Evolutionary conservation across 169 alveolate species (phyloP).

Genomic region (Perkinsus olseni): DNA sequence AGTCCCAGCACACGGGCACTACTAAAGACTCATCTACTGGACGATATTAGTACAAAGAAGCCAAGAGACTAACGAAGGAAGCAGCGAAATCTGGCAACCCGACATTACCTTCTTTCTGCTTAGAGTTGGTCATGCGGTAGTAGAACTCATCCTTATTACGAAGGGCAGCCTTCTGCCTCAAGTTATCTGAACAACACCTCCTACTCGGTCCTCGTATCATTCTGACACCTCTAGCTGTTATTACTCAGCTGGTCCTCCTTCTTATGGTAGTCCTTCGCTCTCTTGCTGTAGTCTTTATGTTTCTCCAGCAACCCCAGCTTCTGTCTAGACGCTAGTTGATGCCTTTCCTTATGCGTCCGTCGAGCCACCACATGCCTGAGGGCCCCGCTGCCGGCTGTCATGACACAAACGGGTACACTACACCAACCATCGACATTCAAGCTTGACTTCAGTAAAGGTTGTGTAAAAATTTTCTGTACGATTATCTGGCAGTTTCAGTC

Average conservation of each 20-base stretch:
- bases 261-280: slow-evolving; percentile 17
- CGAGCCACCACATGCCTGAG: background rate
- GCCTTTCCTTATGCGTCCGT: slow-evolving; percentile 3
- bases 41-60: background rate
- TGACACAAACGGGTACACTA: too few species aligned
- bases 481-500: too few species aligned
- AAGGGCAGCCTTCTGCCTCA: slow-evolving; percentile 4
- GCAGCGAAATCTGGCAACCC: background rate
- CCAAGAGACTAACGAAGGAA: background rate
- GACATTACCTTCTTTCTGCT: background rate
- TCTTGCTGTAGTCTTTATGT: slow-evolving; percentile 9
- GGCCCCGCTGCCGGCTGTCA: too few species aligned
- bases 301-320: slow-evolving; percentile 17
- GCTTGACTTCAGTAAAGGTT: too few species aligned
- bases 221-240: too few species aligned
- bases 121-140: background rate
- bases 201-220: too few species aligned
- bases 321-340: slow-evolving; percentile 12
- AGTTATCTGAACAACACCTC: background rate
- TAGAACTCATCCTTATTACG: slow-evolving; percentile 19
- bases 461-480: too few species aligned
- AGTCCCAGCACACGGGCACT: too few species aligned
- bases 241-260: too few species aligned
- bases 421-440: too few species aligned
- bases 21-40: background rate